Base-by-base conservation (phyloP, 2,329 filamentous ascomycete species). In the Colletotrichum neosansevieriae region DNA sequence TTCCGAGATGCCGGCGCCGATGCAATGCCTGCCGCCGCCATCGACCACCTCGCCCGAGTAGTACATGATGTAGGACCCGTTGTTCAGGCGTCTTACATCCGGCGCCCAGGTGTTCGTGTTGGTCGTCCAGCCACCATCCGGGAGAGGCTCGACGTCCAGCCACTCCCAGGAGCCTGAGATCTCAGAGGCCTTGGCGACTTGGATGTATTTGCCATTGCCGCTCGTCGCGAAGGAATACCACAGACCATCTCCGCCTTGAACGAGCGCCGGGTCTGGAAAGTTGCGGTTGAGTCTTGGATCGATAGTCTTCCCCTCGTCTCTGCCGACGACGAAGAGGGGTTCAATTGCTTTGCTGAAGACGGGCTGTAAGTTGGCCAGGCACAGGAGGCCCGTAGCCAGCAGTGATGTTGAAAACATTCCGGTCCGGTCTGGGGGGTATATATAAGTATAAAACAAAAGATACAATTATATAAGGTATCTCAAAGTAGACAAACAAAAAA, bases 191-290 rank as follows among this genome's bases (percentile, higher is more conserved):
- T 73, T 79, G 2, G 88, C 88, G 3, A 86, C 80, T 71, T 89
- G 88, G 6, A 90, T 79, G 63, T 86, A 79, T 19, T 81, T 78
- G 53, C 80, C 83, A 63, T 83, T 83, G 58, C 80, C 81, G 56
- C 83, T 83, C 2, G 86, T 89, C 3, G 83, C 86, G 74, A 89
- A 90, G 7, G 88, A 84, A 71, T 89, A 88, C 81, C 84, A 90
- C 2, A 76, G 79, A 7, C 81, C 83, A 70, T 85, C 79, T 3
- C 76, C 63, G 40, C 78, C 81, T 72, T 83, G 75, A 54, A 89
- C 73, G 56, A 90, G 80, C 12, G 81, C 77, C 7, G 87, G 87
- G 70, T 89, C 86, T 12, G 87, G 81, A 73, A 89, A 89, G 76
- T 88, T 81, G 29, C 74, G 74, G 50, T 76, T 70, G 47, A 83